Conservation (phyloP, 192 early-diverging fungal genomes). For the Paraglomus occultum region DNA sequence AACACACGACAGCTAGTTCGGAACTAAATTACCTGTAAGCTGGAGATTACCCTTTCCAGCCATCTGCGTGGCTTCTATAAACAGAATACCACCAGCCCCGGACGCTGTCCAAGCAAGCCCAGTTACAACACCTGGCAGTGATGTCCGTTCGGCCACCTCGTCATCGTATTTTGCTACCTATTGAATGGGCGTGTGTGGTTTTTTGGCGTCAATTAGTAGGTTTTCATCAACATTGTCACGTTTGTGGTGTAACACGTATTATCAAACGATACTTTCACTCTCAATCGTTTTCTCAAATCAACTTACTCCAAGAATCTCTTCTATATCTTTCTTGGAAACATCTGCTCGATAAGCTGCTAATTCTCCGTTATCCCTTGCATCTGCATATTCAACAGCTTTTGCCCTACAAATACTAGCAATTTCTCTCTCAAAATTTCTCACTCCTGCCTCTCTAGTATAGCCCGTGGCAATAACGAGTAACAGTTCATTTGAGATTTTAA, state of each 20-base stretch:
- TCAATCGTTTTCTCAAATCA: background rate
- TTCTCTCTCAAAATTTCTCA: constrained; percentile 70
- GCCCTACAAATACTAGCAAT: constrained; percentile 69
- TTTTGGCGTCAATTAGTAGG: background rate
- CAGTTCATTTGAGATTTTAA: constrained; percentile 56
- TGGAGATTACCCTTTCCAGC: constrained; percentile 66
- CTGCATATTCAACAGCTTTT: constrained; percentile 66
- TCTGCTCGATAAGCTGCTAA: constrained; percentile 41
- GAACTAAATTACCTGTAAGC: constrained; percentile 55
- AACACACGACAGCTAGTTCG: background rate
- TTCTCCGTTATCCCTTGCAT: constrained; percentile 47
- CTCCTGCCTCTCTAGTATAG: constrained; percentile 82
- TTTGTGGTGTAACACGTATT: background rate
- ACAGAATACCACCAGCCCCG: constrained; percentile 72
- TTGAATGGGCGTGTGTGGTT: background rate
- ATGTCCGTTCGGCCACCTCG: constrained; percentile 64
- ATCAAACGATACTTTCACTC: too few relatives aligned
- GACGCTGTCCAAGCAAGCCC: constrained; percentile 78
- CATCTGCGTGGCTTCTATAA: constrained; percentile 78
- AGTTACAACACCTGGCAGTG: constrained; percentile 74
- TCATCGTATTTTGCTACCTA: constrained; percentile 61
- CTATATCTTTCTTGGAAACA: constrained; percentile 50
- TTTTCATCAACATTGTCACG: background rate
- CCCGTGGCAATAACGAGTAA: constrained; percentile 60
- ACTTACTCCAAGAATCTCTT: constrained; percentile 63